Evolutionary conservation across 495 filamentous ascomycete genomes (phyloP).

Genomic region (Tuber magnatum): DNA sequence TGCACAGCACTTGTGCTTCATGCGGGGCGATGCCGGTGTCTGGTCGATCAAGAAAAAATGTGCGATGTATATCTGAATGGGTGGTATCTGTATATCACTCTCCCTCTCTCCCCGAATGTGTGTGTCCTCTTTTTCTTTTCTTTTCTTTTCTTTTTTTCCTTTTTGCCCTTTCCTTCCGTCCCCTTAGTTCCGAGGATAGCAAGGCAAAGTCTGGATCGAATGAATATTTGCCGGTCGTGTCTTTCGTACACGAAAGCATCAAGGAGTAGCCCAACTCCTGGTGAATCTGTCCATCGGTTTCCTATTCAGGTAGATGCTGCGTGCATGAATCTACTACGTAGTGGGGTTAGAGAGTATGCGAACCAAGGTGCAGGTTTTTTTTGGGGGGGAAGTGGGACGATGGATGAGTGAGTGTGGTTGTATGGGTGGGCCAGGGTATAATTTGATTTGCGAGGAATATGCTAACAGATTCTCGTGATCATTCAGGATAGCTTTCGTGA

Average conservation of each 20-base stretch:
- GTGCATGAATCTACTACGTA: not conserved
- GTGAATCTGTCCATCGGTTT: not conserved
- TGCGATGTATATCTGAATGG: not conserved
- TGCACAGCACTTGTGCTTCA: not conserved
- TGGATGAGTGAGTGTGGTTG: not conserved
- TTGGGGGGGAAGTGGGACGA: not conserved
- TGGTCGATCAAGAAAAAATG: constrained; percentile 1
- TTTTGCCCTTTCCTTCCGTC: not conserved
- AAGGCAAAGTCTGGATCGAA: not conserved
- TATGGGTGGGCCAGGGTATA: not conserved
- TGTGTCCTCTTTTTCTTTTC: not conserved
- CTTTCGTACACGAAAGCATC: not conserved
- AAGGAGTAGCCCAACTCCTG: not conserved
- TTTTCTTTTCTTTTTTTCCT: not conserved
- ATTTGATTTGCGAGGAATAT: not conserved
- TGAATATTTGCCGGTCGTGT: not conserved
- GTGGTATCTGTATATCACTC: not conserved
- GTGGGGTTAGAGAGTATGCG: not conserved
- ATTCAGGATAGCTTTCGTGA: not conserved
- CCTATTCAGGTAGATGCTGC: not conserved
- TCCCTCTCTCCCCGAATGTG: not conserved
- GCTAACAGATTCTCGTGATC: not conserved
- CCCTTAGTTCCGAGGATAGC: not conserved
- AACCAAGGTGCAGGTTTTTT: not conserved
- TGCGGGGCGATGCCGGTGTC: not conserved